Conservation (phyloP, 2,329 filamentous ascomycete genomes). For the Penicillium griseofulvum region DNA sequence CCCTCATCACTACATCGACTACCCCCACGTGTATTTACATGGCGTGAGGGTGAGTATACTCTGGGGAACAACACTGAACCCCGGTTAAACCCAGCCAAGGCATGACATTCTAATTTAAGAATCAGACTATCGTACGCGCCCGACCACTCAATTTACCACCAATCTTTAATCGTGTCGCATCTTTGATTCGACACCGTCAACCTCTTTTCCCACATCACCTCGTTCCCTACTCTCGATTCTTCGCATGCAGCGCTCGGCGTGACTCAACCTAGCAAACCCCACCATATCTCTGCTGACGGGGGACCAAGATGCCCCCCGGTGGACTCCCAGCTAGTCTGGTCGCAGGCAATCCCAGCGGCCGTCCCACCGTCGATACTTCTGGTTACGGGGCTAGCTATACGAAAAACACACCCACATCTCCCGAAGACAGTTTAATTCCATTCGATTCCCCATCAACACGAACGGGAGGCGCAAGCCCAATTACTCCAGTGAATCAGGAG, state of each 20-base stretch:
- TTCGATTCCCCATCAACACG: constrained; percentile 38
- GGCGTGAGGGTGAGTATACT: constrained; percentile 22
- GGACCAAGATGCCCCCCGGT: constrained; percentile 43
- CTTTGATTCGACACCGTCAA: background rate
- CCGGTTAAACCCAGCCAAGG: background rate
- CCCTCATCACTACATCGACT: background rate
- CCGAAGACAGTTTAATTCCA: constrained; percentile 35
- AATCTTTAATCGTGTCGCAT: background rate
- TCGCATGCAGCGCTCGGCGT: constrained; percentile 20
- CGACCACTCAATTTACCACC: background rate
- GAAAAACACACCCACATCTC: constrained; percentile 42
- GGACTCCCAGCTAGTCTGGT: constrained; percentile 45
- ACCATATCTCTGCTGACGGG: constrained; percentile 18
- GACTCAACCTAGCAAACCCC: constrained; percentile 9
- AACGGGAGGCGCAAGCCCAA: constrained; percentile 23
- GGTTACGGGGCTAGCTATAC: constrained; percentile 37
- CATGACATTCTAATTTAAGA: constrained; percentile 7
- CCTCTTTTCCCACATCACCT: background rate
- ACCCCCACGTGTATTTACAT: constrained; percentile 17
- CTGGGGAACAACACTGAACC: background rate
- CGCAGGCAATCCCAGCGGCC: constrained; percentile 41
- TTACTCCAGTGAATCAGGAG: constrained; percentile 26
- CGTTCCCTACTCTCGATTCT: background rate
- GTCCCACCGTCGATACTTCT: constrained; percentile 37
- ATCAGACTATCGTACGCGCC: constrained; percentile 6